A percentile compares a stretch with the other conserved stretches of the same genome.
Evolutionary conservation across 371 early-diverging fungal species (phyloP).

Genomic region (Mortierella sp.): DNA sequence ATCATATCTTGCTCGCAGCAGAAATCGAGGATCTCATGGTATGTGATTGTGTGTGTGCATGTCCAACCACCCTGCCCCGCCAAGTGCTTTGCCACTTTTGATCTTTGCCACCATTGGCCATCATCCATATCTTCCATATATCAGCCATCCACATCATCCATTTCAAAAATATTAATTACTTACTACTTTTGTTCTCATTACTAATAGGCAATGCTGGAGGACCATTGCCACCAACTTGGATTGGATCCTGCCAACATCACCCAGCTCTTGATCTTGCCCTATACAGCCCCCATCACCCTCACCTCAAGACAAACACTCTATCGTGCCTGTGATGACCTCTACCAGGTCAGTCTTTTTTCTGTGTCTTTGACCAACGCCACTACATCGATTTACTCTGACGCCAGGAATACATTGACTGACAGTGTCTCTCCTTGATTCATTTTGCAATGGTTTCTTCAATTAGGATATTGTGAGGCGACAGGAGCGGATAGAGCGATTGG

Average conservation of each 20-base stretch:
- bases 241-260: constrained; percentile 42
- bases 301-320: constrained; percentile 35
- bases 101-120: neutral
- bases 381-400: neutral
- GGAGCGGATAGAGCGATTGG: constrained; percentile 39
- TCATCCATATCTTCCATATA: neutral
- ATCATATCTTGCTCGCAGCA: constrained; percentile 57
- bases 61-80: neutral
- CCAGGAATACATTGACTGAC: neutral
- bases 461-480: constrained; percentile 51
- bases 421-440: neutral
- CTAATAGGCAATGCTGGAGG: constrained; percentile 20
- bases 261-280: constrained; percentile 46
- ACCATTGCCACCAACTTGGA: constrained; percentile 33
- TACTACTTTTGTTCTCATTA: neutral
- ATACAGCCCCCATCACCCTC: constrained; percentile 35
- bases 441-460: neutral
- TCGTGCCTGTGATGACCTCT: constrained; percentile 45
- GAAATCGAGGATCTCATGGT: constrained; percentile 66
- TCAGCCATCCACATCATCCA: neutral
- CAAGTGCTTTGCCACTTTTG: constrained; percentile 4
- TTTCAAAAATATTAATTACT: neutral
- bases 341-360: constrained; percentile 20
- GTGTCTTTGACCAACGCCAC: neutral
- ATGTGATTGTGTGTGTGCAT: constrained; percentile 10